phyloP scores from a whole-genome alignment of 257 asterid species.

The Ophiorrhiza pumila region DNA sequence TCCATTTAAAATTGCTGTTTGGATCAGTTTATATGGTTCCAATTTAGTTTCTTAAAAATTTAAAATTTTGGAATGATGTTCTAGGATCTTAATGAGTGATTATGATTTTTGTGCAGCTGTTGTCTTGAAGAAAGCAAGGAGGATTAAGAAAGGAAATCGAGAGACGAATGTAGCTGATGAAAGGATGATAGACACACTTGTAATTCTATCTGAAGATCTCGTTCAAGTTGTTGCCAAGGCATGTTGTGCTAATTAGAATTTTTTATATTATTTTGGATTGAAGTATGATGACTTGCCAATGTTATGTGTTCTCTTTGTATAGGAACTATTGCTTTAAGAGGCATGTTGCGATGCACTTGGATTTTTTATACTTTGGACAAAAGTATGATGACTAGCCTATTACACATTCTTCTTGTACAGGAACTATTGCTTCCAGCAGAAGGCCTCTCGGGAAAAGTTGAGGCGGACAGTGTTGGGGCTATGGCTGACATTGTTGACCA shows the following conservation, averaged over 20 bases:
- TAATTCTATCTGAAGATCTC: slow-evolving; percentile 63
- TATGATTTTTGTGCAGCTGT: slow-evolving; percentile 46
- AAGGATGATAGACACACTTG: slow-evolving; percentile 64
- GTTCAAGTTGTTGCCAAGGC: slow-evolving; percentile 94
- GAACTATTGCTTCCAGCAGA: slow-evolving; percentile 53
- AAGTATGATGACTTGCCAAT: slow-evolving; percentile 6
- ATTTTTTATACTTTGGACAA: slow-evolving; percentile 10
- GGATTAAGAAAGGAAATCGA: slow-evolving; percentile 61
- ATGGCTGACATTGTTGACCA: slow-evolving; percentile 25
- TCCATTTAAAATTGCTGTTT: neutral
- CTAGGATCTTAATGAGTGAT: slow-evolving; percentile 11
- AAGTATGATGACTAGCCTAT: slow-evolving; percentile 10
- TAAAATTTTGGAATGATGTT: neutral
- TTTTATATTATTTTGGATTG: slow-evolving; percentile 1
- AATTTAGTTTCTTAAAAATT: neutral
- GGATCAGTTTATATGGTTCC: neutral
- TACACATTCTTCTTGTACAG: slow-evolving; percentile 34
- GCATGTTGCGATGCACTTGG: slow-evolving; percentile 30
- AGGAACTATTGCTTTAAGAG: slow-evolving; percentile 67
- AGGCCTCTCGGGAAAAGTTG: slow-evolving; percentile 40
- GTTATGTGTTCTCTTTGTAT: slow-evolving; percentile 20
- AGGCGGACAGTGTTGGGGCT: slow-evolving; percentile 37
- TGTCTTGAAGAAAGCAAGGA: slow-evolving; percentile 82
- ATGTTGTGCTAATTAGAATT: slow-evolving; percentile 21
- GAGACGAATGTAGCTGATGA: slow-evolving; percentile 52